Evolutionary conservation across 768 basidiomycete species (phyloP).

Genomic region (Tylopilus balloui): DNA sequence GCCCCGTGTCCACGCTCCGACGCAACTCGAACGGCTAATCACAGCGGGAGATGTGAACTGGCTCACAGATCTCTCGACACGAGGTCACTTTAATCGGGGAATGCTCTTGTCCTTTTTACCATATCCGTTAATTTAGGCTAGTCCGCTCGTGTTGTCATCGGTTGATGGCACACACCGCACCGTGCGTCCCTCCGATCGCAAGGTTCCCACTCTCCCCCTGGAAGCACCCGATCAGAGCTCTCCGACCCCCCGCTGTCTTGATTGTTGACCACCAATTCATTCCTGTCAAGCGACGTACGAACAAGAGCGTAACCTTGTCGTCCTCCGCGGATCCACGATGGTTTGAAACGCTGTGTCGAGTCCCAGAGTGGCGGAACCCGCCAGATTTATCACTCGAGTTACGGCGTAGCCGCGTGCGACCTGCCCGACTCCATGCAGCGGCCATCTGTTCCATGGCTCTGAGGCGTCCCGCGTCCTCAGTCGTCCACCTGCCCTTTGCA

Average conservation of each 20-base stretch:
- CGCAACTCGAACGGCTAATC: conserved; percentile 17
- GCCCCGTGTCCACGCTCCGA: conserved; percentile 9
- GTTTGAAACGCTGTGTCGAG: conserved; percentile 17
- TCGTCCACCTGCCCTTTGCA: too few relatives aligned
- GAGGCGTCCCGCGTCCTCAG: conserved; percentile 1
- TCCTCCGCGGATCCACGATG: conserved; percentile 28
- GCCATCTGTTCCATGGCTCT: neutral
- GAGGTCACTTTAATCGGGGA: conserved; percentile 26
- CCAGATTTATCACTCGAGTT: conserved; percentile 1
- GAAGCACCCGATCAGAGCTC: conserved; percentile 20
- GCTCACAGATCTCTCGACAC: conserved; percentile 21
- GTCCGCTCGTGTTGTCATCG: conserved; percentile 11
- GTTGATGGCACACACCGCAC: conserved; percentile 22
- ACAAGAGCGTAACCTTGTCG: conserved; percentile 2
- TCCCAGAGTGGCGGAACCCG: conserved; percentile 10
- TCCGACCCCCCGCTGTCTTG: conserved; percentile 8
- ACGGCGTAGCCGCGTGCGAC: neutral
- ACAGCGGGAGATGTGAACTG: conserved; percentile 6
- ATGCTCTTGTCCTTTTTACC: conserved; percentile 18
- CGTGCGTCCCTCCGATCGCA: conserved; percentile 8
- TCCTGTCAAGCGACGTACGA: conserved; percentile 6
- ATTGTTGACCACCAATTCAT: neutral
- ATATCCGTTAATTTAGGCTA: conserved; percentile 30
- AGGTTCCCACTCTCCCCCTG: conserved; percentile 14
- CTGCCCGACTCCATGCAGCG: neutral